Evolutionary conservation across 2,329 filamentous ascomycete genomes (phyloP).

Genomic region (Trichoderma simmonsii): DNA sequence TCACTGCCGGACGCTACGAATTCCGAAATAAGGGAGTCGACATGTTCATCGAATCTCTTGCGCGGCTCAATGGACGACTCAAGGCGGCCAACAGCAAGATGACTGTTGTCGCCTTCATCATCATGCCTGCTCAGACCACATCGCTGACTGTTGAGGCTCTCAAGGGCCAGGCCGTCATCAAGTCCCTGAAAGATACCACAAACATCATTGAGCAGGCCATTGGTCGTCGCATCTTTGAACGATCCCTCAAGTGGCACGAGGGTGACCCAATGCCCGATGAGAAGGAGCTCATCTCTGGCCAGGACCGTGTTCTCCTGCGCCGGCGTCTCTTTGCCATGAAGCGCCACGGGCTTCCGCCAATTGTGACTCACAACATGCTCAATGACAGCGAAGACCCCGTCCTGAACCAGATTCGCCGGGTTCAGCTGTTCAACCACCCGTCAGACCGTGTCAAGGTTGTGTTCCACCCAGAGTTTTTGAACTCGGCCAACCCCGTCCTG

Average conservation of each 20-base stretch:
- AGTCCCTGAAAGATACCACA: slow-evolving; percentile 88
- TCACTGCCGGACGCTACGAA: slow-evolving; percentile 95
- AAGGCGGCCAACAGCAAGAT: slow-evolving; percentile 83
- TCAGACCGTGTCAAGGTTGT: slow-evolving; percentile 94
- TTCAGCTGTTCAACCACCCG: slow-evolving; percentile 95
- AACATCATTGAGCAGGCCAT: slow-evolving; percentile 91
- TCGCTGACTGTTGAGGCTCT: slow-evolving; percentile 93
- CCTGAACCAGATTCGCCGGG: slow-evolving; percentile 90
- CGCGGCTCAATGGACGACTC: slow-evolving; percentile 88
- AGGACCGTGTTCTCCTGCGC: slow-evolving; percentile 89
- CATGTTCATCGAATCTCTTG: slow-evolving; percentile 98
- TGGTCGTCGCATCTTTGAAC: slow-evolving; percentile 89
- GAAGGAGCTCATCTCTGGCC: slow-evolving; percentile 88
- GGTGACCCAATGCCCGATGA: slow-evolving; percentile 91
- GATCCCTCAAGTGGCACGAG: slow-evolving; percentile 92
- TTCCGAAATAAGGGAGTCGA: slow-evolving; percentile 98
- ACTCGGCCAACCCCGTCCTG: slow-evolving; percentile 90
- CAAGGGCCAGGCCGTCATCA: slow-evolving; percentile 96
- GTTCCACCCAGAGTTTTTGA: slow-evolving; percentile 97
- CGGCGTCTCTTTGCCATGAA: slow-evolving; percentile 96
- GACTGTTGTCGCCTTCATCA: slow-evolving; percentile 95
- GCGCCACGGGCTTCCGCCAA: slow-evolving; percentile 81
- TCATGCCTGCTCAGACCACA: slow-evolving; percentile 96
- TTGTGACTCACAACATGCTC: slow-evolving; percentile 98
- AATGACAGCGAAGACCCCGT: slow-evolving; percentile 93